These are phyloP conservation scores for Hypomyces perniciosus DNA, from an alignment of 2,329 filamentous ascomycete genomes.

Conservation along the genomic window DNA sequence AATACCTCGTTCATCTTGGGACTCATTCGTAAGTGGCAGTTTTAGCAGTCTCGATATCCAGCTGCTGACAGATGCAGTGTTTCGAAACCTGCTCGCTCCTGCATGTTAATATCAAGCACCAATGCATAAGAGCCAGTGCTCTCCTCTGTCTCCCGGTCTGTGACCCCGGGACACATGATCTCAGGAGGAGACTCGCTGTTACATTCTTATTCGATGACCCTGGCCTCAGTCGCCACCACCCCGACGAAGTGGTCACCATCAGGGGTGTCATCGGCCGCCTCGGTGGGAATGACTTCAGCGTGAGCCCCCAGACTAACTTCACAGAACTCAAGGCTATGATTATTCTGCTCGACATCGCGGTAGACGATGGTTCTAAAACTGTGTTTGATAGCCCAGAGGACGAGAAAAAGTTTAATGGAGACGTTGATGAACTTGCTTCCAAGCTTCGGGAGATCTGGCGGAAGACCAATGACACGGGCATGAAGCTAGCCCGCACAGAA, in stretches of 20 bases:
- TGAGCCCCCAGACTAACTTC: slow-evolving; percentile 59
- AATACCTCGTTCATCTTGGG: slow-evolving; percentile 34
- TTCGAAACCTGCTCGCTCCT: slow-evolving; percentile 42
- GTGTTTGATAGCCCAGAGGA: slow-evolving; percentile 23
- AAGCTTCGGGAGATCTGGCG: slow-evolving; percentile 52
- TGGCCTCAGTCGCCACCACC: slow-evolving; percentile 33
- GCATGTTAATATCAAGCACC: slow-evolving; percentile 35
- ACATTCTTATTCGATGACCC: slow-evolving; percentile 54
- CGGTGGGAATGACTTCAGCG: slow-evolving; percentile 41
- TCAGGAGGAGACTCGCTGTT: slow-evolving; percentile 61
- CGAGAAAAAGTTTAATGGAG: slow-evolving; percentile 56
- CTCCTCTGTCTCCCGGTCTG: slow-evolving; percentile 53
- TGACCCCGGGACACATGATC: slow-evolving; percentile 45
- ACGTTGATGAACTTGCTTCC: slow-evolving; percentile 61
- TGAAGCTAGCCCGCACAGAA: slow-evolving; percentile 65
- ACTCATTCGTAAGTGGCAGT: slow-evolving; percentile 35
- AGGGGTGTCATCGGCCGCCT: slow-evolving; percentile 42
- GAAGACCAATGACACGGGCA: slow-evolving; percentile 68
- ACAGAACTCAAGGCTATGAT: slow-evolving; percentile 59
- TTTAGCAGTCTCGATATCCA: slow-evolving; percentile 5
- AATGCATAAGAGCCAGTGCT: slow-evolving; percentile 52
- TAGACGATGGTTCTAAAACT: slow-evolving; percentile 54
- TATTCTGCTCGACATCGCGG: slow-evolving; percentile 64
- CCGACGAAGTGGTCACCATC: slow-evolving; percentile 38
- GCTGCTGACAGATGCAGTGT: slow-evolving; percentile 36